Percentiles rank a stretch among this genome's conserved stretches.
These are phyloP conservation scores for Ogataea chonburiensis DNA, from an alignment of 805 yeast genomes.

Conservation along the genomic window DNA sequence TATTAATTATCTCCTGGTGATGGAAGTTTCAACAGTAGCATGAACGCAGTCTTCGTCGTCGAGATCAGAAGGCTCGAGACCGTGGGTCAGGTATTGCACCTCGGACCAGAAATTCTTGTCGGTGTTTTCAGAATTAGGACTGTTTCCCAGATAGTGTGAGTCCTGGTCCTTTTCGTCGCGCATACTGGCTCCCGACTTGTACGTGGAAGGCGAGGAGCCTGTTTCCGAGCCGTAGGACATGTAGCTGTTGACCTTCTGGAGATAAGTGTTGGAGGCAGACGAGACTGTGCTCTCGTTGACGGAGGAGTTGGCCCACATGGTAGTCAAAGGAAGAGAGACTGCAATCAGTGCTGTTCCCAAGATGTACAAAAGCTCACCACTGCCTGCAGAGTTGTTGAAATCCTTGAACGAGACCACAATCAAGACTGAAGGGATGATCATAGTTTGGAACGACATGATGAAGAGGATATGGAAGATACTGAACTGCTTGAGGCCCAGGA, in stretches of 20 bases:
- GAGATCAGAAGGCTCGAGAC: conserved; percentile 26
- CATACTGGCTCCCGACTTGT: conserved; percentile 10
- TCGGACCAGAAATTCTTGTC: conserved; percentile 33
- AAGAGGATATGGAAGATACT: conserved; percentile 77
- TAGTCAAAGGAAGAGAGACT: conserved; percentile 73
- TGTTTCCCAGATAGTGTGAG: conserved; percentile 11
- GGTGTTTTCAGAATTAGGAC: conserved; percentile 22
- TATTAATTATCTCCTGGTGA: conserved; percentile 6
- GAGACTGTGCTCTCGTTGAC: conserved; percentile 47
- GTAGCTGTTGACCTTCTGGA: conserved; percentile 19
- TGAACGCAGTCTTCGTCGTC: conserved; percentile 19
- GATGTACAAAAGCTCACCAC: conserved; percentile 42
- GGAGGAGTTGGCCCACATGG: conserved; percentile 83
- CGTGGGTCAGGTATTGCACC: conserved; percentile 31
- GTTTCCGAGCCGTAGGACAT: conserved; percentile 16
- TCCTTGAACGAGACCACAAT: conserved; percentile 52
- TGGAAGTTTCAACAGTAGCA: conserved; percentile 20
- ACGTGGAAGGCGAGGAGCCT: conserved; percentile 14
- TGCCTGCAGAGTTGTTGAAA: conserved; percentile 28
- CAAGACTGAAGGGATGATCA: conserved; percentile 73
- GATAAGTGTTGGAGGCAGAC: conserved; percentile 33
- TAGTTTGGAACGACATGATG: conserved; percentile 79
- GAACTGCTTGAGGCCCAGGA: conserved; percentile 77
- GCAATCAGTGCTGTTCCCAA: conserved; percentile 63
- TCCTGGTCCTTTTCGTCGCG: conserved; percentile 17